Evolutionary conservation across 306 rosid genomes (phyloP).

Genomic region (Castanospermum australe): DNA sequence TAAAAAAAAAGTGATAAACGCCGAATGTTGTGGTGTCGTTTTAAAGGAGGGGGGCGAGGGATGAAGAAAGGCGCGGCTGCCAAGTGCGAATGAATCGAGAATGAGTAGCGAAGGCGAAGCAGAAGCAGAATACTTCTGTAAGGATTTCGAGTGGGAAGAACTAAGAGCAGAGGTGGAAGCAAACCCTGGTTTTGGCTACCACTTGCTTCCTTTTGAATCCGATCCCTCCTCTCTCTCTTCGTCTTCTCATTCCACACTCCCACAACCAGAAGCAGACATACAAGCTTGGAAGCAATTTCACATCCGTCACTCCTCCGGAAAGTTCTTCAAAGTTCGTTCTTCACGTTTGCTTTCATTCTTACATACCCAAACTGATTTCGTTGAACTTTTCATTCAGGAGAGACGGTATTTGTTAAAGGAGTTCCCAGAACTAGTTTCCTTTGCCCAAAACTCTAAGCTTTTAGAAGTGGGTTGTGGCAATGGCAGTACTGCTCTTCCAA

Average conservation of each 20-base stretch:
- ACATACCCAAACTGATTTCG: neutral
- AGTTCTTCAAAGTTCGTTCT: constrained; percentile 77
- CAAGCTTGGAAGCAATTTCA: constrained; percentile 80
- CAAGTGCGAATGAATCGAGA: too few relatives aligned
- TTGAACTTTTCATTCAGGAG: constrained; percentile 47
- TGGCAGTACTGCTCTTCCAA: constrained; percentile 85
- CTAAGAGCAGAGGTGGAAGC: constrained; percentile 60
- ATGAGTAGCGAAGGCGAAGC: constrained; percentile 37
- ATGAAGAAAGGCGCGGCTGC: too few relatives aligned
- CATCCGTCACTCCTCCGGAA: constrained; percentile 84
- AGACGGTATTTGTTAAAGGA: constrained; percentile 87
- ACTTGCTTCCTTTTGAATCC: constrained; percentile 49
- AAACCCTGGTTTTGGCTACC: constrained; percentile 55
- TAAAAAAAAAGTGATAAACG: neutral
- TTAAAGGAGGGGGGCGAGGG: too few relatives aligned
- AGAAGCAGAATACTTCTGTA: constrained; percentile 57
- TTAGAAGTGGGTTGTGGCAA: constrained; percentile 95
- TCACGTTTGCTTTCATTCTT: neutral
- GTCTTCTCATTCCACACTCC: neutral
- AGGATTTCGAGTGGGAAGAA: constrained; percentile 85
- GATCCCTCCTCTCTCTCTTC: neutral
- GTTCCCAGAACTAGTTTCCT: constrained; percentile 67
- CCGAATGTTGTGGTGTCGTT: neutral
- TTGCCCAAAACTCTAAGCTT: constrained; percentile 48
- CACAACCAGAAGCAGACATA: constrained; percentile 42